Percentiles rank a stretch among this genome's conserved stretches.
phyloP scores from a whole-genome alignment of 139 green algal species.

The Pseudopediastrum boryanum region DNA sequence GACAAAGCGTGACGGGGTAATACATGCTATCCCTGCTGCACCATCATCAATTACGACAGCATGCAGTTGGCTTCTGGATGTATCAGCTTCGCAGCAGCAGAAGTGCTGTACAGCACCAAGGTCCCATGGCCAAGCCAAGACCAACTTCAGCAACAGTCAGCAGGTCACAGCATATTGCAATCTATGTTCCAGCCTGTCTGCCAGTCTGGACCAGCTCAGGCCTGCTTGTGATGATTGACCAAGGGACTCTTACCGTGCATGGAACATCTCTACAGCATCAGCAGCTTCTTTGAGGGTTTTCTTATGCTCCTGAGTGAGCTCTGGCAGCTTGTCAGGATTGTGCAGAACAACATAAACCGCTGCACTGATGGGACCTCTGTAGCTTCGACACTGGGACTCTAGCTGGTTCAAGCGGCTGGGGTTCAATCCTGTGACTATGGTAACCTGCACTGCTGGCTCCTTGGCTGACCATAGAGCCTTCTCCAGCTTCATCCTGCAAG shows the following conservation, averaged over 20 bases:
- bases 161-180: too few species aligned
- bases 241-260: constrained; percentile 25
- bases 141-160: too few species aligned
- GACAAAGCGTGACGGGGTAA: too few species aligned
- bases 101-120: too few species aligned
- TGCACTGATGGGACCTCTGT: constrained; percentile 43
- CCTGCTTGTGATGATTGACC: too few species aligned
- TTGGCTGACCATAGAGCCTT: constrained; percentile 38
- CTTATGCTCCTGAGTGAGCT: constrained; percentile 16
- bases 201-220: too few species aligned
- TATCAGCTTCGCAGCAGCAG: too few species aligned
- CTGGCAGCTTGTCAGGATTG: not conserved
- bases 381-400: constrained; percentile 50
- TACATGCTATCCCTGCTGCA: too few species aligned
- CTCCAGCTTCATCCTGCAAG: constrained; percentile 43
- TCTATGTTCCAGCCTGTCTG: too few species aligned
- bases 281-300: constrained; percentile 17
- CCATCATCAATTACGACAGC: too few species aligned
- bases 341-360: constrained; percentile 51
- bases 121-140: too few species aligned
- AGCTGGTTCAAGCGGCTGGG: constrained; percentile 43
- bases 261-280: constrained; percentile 20
- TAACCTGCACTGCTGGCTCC: constrained; percentile 25
- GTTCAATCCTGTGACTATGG: constrained; percentile 47
- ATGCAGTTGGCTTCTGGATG: too few species aligned